A percentile compares a stretch with the other conserved stretches of the same genome.
phyloP scores from a whole-genome alignment of 1,139 yeast genomes.

The Geotrichum siamense region DNA sequence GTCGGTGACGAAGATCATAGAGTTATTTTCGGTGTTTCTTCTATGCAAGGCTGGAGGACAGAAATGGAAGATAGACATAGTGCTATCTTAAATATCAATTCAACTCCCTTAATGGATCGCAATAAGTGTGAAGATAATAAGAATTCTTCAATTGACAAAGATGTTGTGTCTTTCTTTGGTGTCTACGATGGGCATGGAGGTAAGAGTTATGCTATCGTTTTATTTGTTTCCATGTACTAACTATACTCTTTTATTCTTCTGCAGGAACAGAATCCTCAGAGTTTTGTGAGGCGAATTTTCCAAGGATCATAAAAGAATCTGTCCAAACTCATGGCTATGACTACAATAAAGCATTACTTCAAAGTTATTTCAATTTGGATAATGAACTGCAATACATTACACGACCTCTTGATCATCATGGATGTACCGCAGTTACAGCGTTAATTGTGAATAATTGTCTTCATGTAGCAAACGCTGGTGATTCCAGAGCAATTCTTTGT shows the following conservation, averaged over 20 bases:
- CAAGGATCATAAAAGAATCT: constrained; percentile 59
- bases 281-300: constrained; percentile 75
- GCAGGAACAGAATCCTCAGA: constrained; percentile 66
- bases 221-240: background rate
- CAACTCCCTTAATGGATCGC: background rate
- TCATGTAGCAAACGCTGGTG: constrained; percentile 81
- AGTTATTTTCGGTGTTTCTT: constrained; percentile 75
- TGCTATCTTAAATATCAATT: constrained; percentile 49
- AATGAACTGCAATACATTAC: constrained; percentile 63
- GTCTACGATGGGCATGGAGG: constrained; percentile 99
- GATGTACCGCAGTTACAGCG: constrained; percentile 93
- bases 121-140: background rate
- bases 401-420: constrained; percentile 72
- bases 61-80: constrained; percentile 98
- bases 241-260: background rate
- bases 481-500: constrained; percentile 87
- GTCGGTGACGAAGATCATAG: constrained; percentile 61
- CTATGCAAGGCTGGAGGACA: constrained; percentile 99
- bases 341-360: constrained; percentile 66
- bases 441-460: constrained; percentile 50
- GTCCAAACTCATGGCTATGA: constrained; percentile 50
- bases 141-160: constrained; percentile 10
- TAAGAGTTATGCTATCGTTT: constrained; percentile 7
- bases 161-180: constrained; percentile 70
- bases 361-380: constrained; percentile 80